Base-by-base conservation (phyloP, 352 stramenopile genomes). In the Pythium rishiriense region DNA sequence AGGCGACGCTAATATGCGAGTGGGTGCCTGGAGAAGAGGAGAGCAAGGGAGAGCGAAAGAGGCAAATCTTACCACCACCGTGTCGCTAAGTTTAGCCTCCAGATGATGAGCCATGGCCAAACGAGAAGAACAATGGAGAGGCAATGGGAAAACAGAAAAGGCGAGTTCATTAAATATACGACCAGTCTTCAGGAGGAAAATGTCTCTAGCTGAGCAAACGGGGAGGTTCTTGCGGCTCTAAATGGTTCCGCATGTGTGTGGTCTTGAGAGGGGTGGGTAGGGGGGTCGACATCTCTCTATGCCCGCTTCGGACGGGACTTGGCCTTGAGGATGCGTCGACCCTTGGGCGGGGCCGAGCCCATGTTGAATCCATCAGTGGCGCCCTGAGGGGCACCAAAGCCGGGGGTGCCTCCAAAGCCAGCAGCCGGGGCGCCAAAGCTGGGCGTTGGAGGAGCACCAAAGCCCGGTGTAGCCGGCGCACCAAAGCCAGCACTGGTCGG, bases 311-410 rank as follows among this genome's bases (percentile, higher is more conserved):
- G 26, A 21, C 73, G 73, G 37, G 69, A 47, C 67, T 80, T 78
- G 33, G 78, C 76, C 58, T 85, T 87, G 50, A 93, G 59, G 57
- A 93, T 91, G 39, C 83, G 83, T 45, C 83, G 79, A 22, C 71
- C 71, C 64, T 86, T 87, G 11, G 67, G 66, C 35, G 73, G 82
- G 47, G 83, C 78, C 9, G 74, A 73, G 8, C 87, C 87, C 66
- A 93, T 81, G 59, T 64, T 87, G 47, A 95, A 95, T 26, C 76
- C 74, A 25, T 79, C 81, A n/a, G 75, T 76, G 25, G 49, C 54
- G 14, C 43, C 45, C 21, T 48, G 65, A 26, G 64, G 54, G 31
- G 69, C 50, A 43, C 55, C 55, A 41, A 62, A 62, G 5, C 11
- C 55, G 19, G 55, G 28, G 5, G 74, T 73, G 24, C 82, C 79